Evolutionary conservation across 345 rosid genomes (phyloP), one percentile per base, ranked within the genome.

Genomic region (Erysimum cheiranthoides): DNA sequence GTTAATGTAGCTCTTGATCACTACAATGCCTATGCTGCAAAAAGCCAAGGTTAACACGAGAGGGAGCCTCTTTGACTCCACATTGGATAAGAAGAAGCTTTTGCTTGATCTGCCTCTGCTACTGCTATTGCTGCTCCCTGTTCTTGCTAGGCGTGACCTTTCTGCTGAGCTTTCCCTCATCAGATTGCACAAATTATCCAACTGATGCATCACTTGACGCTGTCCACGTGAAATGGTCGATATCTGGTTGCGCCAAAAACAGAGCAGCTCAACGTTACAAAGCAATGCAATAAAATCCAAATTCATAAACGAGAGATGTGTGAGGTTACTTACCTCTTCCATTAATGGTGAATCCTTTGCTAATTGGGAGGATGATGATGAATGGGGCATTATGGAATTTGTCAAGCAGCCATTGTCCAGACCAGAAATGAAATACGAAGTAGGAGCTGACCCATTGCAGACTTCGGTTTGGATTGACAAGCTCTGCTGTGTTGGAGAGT

Each of bases 381-480:
- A 89, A 79, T 85, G 87, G 25, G 90, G 82, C 93, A 92, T 80
- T 62, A 78, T 84, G 62, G 96, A 77, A 52, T 88, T 87, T 9
- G 91, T 86, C 78, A 88, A 81, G 71, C 85, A 87, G 30, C 98
- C 90, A 43, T 86, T 96, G 77, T 90, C 91, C 76, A 89, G 84
- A 82, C 96, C 87, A 38, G 89, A 76, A 53, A 96, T 79, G 82
- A 96, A 96, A 84, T 88, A 84, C 16, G 92, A 85, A 66, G 97
- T 89, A 2, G 97, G 97, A 70, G 87, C 92, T 66, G 97, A 89
- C 56, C 97, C 96, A 57, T 88, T 85, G 83, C 91, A 83, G 9
- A 76, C 74, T 72, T 95, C 97, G 17, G 86, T 73, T 68, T 85
- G 93, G 47, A 82, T 76, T 78, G 86, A 79, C 82, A 89, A 60